A percentile compares a stretch with the other conserved stretches of the same genome.
These are phyloP conservation scores for Plasmodiophora brassicae DNA, from an alignment of 208 protist species.

Conservation along the genomic window DNA sequence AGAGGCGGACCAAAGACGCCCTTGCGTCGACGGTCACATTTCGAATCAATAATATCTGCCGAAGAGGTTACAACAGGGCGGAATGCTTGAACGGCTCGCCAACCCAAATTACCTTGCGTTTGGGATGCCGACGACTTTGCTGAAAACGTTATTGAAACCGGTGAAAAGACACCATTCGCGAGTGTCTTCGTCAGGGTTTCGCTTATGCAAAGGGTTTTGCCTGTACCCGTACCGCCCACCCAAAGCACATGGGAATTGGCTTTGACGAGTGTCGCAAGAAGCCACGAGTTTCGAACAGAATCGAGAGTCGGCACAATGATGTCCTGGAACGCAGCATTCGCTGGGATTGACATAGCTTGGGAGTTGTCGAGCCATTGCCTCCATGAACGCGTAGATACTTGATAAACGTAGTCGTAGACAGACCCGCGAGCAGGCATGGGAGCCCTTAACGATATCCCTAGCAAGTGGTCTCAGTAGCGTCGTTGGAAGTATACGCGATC, in stretches of 20 bases:
- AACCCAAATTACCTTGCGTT: conserved; percentile 68
- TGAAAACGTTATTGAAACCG: conserved; percentile 92
- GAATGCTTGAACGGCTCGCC: background rate
- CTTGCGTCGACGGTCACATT: conserved; percentile 88
- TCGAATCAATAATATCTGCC: conserved; percentile 88
- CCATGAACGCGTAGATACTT: conserved; percentile 73
- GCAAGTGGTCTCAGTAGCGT: background rate
- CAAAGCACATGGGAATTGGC: conserved; percentile 82
- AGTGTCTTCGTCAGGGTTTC: conserved; percentile 78
- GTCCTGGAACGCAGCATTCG: conserved; percentile 75
- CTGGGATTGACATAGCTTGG: conserved; percentile 73
- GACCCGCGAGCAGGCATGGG: conserved; percentile 71
- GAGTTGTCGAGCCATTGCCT: conserved; percentile 81
- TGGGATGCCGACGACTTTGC: conserved; percentile 91
- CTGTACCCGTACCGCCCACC: conserved; percentile 92
- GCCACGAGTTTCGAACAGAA: conserved; percentile 85
- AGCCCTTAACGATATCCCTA: conserved; percentile 61
- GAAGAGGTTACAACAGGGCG: background rate
- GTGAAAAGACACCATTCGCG: conserved; percentile 81
- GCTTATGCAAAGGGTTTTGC: conserved; percentile 86
- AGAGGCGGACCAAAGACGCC: conserved; percentile 82
- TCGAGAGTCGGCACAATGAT: conserved; percentile 94
- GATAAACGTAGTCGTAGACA: conserved; percentile 89
- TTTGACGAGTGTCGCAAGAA: conserved; percentile 80
- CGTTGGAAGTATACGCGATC: background rate